Conservation (phyloP, 768 basidiomycete species). For the Russula griseocarnosa region DNA sequence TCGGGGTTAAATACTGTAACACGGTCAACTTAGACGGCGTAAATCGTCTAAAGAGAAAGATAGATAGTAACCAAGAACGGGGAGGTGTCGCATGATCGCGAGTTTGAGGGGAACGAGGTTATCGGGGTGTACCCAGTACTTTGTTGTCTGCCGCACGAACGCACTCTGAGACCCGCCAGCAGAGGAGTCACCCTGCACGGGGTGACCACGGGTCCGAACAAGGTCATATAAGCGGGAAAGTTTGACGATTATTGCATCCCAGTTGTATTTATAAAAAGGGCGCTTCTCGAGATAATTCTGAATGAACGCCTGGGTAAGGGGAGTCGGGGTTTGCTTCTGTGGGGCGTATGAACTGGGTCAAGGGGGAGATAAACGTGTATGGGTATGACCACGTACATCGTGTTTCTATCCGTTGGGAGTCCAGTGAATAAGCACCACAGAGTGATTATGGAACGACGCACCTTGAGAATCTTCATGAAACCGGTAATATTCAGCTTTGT, state of each 20-base stretch:
- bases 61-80: constrained; percentile 72
- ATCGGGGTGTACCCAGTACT: constrained; percentile 99
- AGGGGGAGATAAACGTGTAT: background rate
- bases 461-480: constrained; percentile 98
- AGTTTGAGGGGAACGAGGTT: constrained; percentile 92
- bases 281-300: constrained; percentile 90
- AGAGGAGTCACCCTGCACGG: constrained; percentile 86
- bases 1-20: constrained; percentile 82
- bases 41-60: background rate
- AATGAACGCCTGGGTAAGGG: constrained; percentile 83
- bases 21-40: constrained; percentile 17
- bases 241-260: constrained; percentile 94
- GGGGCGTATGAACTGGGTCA: background rate
- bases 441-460: constrained; percentile 33
- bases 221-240: constrained; percentile 93
- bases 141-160: constrained; percentile 97
- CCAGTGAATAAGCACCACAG: background rate
- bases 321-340: constrained; percentile 87
- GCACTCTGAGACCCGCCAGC: constrained; percentile 96
- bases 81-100: constrained; percentile 86
- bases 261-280: constrained; percentile 95
- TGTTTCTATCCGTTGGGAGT: constrained; percentile 64
- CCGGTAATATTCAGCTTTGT: constrained; percentile 98
- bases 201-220: constrained; percentile 92
- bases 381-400: constrained; percentile 52